phyloP scores from a whole-genome alignment of 805 yeast species.

The Spathaspora passalidarum region DNA sequence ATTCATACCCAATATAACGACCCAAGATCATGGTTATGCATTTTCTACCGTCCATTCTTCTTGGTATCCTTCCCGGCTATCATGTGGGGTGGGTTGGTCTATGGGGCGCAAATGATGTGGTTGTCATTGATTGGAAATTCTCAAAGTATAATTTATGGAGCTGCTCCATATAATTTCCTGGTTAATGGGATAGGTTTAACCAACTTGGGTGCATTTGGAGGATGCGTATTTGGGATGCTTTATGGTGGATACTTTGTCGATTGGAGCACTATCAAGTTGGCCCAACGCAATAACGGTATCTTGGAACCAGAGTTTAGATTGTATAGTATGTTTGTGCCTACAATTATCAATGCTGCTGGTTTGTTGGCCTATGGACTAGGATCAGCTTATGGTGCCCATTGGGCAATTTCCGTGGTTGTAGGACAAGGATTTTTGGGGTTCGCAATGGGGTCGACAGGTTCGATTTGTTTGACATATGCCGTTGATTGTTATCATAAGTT shows the following conservation, averaged over 20 bases:
- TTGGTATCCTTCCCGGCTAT: constrained; percentile 39
- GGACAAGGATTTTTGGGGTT: constrained; percentile 31
- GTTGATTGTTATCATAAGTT: constrained; percentile 42
- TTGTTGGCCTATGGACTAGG: constrained; percentile 29
- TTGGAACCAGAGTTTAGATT: constrained; percentile 27
- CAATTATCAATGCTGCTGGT: constrained; percentile 27
- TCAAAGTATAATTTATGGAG: constrained; percentile 36
- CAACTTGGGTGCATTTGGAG: constrained; percentile 42
- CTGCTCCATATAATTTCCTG: constrained; percentile 38
- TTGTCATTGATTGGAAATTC: constrained; percentile 43
- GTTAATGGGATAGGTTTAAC: constrained; percentile 15
- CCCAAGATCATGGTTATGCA: constrained; percentile 35
- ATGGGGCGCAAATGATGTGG: constrained; percentile 52
- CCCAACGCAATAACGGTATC: constrained; percentile 28
- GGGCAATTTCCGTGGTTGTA: constrained; percentile 28
- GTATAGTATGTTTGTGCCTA: constrained; percentile 28
- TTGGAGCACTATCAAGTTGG: constrained; percentile 25
- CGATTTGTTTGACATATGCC: constrained; percentile 33
- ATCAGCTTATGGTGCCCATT: constrained; percentile 16
- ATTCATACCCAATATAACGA: constrained; percentile 38
- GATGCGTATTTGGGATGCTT: constrained; percentile 40
- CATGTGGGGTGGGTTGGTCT: constrained; percentile 45
- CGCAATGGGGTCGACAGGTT: constrained; percentile 30
- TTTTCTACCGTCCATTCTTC: constrained; percentile 37
- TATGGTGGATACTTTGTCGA: constrained; percentile 47